Evolutionary conservation across 441 rosid species (phyloP).

Genomic region (Erodium texanum): DNA sequence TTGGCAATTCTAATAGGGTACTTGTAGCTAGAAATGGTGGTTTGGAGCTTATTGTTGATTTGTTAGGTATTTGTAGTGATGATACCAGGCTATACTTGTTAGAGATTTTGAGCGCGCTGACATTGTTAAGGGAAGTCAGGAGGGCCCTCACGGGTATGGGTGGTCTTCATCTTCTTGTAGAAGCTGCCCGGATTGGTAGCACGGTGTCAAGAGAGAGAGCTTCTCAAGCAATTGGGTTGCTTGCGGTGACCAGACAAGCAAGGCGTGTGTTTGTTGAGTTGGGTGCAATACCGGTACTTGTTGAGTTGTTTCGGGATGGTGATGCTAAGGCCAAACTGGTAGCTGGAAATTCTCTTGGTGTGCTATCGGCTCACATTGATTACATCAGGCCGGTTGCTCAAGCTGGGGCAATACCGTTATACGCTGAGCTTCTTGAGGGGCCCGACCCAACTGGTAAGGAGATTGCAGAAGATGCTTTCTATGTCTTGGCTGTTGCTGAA

Average conservation of each 20-base stretch:
- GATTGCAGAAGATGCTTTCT: conserved; percentile 52
- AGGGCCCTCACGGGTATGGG: conserved; percentile 31
- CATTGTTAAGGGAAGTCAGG: conserved; percentile 41
- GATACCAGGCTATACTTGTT: conserved; percentile 33
- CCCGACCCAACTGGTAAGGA: conserved; percentile 39
- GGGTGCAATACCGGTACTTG: conserved; percentile 41
- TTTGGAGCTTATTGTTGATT: conserved; percentile 30
- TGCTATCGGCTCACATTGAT: conserved; percentile 40
- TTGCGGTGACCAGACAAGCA: conserved; percentile 34
- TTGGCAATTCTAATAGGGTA: conserved; percentile 26
- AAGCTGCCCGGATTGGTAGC: conserved; percentile 41
- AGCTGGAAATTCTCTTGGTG: conserved; percentile 54
- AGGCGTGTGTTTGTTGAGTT: conserved; percentile 37
- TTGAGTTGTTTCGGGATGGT: conserved; percentile 42
- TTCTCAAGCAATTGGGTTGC: conserved; percentile 54
- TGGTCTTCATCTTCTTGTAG: conserved; percentile 43
- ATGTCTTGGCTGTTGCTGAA: conserved; percentile 47
- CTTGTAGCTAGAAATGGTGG: conserved; percentile 39
- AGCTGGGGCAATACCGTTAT: conserved; percentile 55
- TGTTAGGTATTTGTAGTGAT: conserved; percentile 29
- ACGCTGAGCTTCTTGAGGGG: conserved; percentile 52
- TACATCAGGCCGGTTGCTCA: conserved; percentile 41
- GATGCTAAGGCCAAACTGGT: conserved; percentile 32
- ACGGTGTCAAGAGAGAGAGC: conserved; percentile 55
- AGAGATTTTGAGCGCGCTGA: conserved; percentile 49